Percentiles rank a stretch among this genome's conserved stretches.
Evolutionary conservation across 306 rosid genomes (phyloP).

Genomic region (Sesbania bispinosa): DNA sequence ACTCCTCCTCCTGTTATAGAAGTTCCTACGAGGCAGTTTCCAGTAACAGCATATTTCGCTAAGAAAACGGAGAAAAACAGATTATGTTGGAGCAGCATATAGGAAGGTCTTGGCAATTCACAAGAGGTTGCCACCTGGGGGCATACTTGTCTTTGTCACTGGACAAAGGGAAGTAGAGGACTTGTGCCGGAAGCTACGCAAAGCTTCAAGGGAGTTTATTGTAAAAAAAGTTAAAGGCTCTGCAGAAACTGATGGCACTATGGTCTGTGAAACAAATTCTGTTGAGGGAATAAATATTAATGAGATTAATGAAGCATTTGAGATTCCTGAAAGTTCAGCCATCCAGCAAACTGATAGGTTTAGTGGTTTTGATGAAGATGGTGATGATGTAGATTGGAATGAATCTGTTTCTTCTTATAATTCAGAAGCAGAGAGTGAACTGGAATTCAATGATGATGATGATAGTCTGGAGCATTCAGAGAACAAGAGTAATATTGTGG

Average conservation of each 20-base stretch:
- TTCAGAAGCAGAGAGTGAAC: conserved; percentile 72
- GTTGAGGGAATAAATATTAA: conserved; percentile 47
- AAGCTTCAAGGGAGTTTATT: conserved; percentile 58
- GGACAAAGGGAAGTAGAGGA: conserved; percentile 86
- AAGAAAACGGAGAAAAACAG: conserved; percentile 68
- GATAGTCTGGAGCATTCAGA: conserved; percentile 32
- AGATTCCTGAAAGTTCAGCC: conserved; percentile 39
- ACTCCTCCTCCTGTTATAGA: conserved; percentile 71
- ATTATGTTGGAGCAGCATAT: conserved; percentile 78
- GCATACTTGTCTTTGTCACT: conserved; percentile 83
- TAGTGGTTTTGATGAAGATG: conserved; percentile 63
- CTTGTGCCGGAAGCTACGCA: conserved; percentile 70
- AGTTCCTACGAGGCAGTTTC: conserved; percentile 85
- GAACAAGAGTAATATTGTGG: conserved; percentile 32
- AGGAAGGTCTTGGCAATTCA: conserved; percentile 88
- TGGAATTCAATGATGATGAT: conserved; percentile 51
- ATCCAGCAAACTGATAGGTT: conserved; percentile 55
- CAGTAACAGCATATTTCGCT: conserved; percentile 72
- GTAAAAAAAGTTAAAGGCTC: conserved; percentile 38
- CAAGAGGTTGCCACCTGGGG: conserved; percentile 86
- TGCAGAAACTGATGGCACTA: conserved; percentile 29
- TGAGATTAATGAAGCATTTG: conserved; percentile 82
- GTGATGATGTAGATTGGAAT: conserved; percentile 29
- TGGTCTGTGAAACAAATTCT: conserved; percentile 35
- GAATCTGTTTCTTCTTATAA: conserved; percentile 52